Conservation (phyloP, 495 filamentous ascomycete species). For the Patellaria atrata region DNA sequence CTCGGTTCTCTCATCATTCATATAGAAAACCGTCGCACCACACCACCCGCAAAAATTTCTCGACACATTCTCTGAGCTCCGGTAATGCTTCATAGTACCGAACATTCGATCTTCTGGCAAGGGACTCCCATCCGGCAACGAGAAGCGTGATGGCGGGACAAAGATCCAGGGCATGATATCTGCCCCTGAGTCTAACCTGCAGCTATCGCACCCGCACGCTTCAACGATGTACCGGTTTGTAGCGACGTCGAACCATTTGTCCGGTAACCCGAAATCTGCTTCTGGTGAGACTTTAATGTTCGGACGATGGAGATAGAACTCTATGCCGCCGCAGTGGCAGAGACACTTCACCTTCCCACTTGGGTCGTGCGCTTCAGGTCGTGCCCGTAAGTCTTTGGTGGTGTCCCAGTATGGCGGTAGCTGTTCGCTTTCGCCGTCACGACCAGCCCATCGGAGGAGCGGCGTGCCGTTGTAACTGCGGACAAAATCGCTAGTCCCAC, state of each 20-base stretch:
- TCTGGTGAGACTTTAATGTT: constrained; percentile 26
- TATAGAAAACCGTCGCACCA: constrained; percentile 56
- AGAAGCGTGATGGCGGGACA: constrained; percentile 46
- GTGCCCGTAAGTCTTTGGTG: background rate
- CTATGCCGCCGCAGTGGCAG: constrained; percentile 32
- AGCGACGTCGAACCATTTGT: constrained; percentile 36
- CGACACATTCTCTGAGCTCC: constrained; percentile 37
- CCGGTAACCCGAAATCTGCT: constrained; percentile 39
- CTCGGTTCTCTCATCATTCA: constrained; percentile 38
- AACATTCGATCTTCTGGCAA: constrained; percentile 25
- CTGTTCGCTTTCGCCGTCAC: constrained; percentile 9
- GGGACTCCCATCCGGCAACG: constrained; percentile 22
- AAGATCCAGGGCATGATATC: constrained; percentile 59
- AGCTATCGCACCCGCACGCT: constrained; percentile 50
- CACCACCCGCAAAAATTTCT: constrained; percentile 52
- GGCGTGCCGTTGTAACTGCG: constrained; percentile 13
- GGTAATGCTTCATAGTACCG: constrained; percentile 38
- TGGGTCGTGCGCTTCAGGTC: background rate
- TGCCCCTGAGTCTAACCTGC: constrained; percentile 46
- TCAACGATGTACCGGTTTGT: constrained; percentile 44
- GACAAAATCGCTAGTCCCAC: constrained; percentile 42
- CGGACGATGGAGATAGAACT: constrained; percentile 33
- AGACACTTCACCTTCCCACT: constrained; percentile 23
- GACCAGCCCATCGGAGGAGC: constrained; percentile 15
- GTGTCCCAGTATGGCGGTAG: constrained; percentile 17